Evolutionary conservation across 2,329 filamentous ascomycete genomes (phyloP).

Genomic region (Exophiala oligosperma): DNA sequence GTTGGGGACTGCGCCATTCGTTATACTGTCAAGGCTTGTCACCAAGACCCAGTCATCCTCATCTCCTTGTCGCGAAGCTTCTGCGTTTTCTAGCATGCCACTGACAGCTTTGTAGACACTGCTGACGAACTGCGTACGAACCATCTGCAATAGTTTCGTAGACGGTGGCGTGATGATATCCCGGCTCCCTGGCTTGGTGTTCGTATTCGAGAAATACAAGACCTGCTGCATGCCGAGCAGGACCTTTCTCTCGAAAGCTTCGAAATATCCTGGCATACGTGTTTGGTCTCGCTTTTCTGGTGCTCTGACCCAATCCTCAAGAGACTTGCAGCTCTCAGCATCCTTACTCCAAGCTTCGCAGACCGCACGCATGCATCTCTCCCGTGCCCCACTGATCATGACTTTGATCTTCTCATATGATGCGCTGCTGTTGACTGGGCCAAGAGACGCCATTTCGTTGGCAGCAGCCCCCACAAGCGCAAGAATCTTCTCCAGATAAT

Average conservation of each 20-base stretch:
- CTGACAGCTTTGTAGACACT: constrained; percentile 92
- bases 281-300: constrained; percentile 83
- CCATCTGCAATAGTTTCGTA: constrained; percentile 84
- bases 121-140: constrained; percentile 86
- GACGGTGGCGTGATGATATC: constrained; percentile 84
- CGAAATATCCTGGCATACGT: constrained; percentile 83
- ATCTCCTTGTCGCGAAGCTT: constrained; percentile 68
- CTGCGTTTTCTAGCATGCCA: constrained; percentile 96
- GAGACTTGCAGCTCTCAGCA: constrained; percentile 84
- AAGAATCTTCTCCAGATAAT: constrained; percentile 83
- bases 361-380: constrained; percentile 80
- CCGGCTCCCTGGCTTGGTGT: constrained; percentile 68
- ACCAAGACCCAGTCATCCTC: constrained; percentile 55
- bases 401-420: constrained; percentile 71
- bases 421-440: constrained; percentile 59
- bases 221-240: constrained; percentile 91
- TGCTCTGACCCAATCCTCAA: constrained; percentile 91
- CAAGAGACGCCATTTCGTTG: constrained; percentile 77
- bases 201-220: constrained; percentile 85
- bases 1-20: constrained; percentile 35
- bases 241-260: constrained; percentile 79
- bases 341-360: constrained; percentile 92
- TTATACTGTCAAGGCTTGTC: constrained; percentile 32
- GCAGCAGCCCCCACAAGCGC: constrained; percentile 81
- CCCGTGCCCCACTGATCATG: constrained; percentile 75